Conservation (phyloP, 306 rosid species). For the Malus sylvestris region DNA sequence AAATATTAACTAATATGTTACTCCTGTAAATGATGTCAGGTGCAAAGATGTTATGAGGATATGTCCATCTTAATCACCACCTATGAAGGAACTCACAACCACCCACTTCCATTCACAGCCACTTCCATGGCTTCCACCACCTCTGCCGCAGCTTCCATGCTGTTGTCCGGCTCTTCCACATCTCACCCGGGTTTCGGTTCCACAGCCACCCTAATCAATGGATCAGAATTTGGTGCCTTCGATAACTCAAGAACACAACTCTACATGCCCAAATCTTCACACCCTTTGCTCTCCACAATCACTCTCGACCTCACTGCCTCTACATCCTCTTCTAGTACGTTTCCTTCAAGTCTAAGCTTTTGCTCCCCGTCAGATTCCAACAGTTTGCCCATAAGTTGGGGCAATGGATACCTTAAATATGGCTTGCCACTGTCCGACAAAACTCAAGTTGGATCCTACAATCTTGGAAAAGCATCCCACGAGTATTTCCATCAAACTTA, state of each 20-base stretch:
- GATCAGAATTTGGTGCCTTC: slow-evolving; percentile 24
- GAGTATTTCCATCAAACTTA: slow-evolving; percentile 27
- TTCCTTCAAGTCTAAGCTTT: slow-evolving; percentile 18
- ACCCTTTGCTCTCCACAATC: slow-evolving; percentile 42
- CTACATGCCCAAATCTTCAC: slow-evolving; percentile 28
- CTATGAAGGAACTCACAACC: slow-evolving; percentile 49
- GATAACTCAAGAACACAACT: slow-evolving; percentile 24
- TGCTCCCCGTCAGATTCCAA: slow-evolving; percentile 12
- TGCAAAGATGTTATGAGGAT: slow-evolving; percentile 43
- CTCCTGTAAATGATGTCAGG: slow-evolving; percentile 17
- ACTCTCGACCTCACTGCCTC: slow-evolving; percentile 49
- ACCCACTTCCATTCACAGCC: slow-evolving; percentile 34
- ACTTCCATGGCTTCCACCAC: slow-evolving; percentile 39
- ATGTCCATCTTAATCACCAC: slow-evolving; percentile 41
- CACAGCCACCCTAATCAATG: slow-evolving; percentile 18
- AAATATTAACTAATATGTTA: not conserved
- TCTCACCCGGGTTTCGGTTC: slow-evolving; percentile 29
- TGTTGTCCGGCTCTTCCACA: slow-evolving; percentile 50
- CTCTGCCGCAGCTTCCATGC: slow-evolving; percentile 33
- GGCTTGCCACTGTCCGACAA: not conserved
- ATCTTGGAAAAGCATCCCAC: slow-evolving; percentile 21
- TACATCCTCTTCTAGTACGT: slow-evolving; percentile 12
- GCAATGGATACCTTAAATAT: slow-evolving; percentile 10
- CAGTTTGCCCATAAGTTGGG: slow-evolving; percentile 14
- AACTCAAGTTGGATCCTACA: slow-evolving; percentile 5